phyloP scores from a whole-genome alignment of 345 rosid genomes.

The Eucalyptus tenuipes region DNA sequence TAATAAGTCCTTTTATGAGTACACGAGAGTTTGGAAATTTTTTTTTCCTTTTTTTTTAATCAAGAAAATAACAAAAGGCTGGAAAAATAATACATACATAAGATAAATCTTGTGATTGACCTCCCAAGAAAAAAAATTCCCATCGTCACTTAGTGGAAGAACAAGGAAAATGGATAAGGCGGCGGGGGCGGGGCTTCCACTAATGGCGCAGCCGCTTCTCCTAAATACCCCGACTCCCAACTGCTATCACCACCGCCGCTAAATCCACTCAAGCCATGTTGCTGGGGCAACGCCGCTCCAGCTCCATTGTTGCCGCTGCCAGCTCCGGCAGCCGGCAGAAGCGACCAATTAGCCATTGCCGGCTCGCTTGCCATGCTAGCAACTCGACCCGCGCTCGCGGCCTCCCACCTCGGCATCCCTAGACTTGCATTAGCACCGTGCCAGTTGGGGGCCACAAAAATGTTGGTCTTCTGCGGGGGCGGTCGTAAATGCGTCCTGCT shows the following conservation, averaged over 20 bases:
- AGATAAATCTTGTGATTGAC: neutral
- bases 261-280: neutral
- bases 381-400: neutral
- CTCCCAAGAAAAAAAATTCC: neutral
- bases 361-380: neutral
- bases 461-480: neutral
- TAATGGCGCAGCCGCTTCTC: slow-evolving; percentile 21
- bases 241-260: neutral
- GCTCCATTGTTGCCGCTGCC: neutral
- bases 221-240: slow-evolving; percentile 9
- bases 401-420: neutral
- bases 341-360: neutral
- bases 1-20: neutral
- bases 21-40: neutral
- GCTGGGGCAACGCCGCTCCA: neutral
- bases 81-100: neutral
- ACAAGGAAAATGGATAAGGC: slow-evolving; percentile 71
- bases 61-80: neutral
- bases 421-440: neutral
- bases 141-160: neutral
- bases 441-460: neutral
- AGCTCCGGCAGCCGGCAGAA: neutral
- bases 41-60: neutral
- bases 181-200: slow-evolving; percentile 24
- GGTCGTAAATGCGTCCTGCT: neutral